Conservation (phyloP, 2,329 filamentous ascomycete genomes). For the Cytospora mali region DNA sequence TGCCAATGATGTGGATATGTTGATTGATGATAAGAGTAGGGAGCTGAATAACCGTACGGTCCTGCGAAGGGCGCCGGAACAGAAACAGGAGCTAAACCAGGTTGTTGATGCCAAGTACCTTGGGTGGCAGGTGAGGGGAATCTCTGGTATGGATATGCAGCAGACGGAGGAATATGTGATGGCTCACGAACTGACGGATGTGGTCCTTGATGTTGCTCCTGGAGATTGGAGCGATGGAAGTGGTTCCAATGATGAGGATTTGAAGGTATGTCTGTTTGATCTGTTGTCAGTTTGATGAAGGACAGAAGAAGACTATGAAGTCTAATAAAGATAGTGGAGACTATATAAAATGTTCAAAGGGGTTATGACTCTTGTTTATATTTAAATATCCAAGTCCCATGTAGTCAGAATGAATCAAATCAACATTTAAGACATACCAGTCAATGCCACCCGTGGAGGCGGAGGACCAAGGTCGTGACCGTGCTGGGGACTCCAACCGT, state of each 20-base stretch:
- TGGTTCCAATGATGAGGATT: background rate
- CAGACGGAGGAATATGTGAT: background rate
- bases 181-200: background rate
- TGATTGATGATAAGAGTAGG: background rate
- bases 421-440: constrained; percentile 3
- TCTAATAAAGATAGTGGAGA: background rate
- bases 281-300: background rate
- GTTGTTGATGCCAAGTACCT: background rate
- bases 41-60: background rate
- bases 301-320: background rate
- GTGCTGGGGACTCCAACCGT: background rate
- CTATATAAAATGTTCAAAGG: background rate
- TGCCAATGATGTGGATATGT: background rate
- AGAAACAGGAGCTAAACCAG: background rate
- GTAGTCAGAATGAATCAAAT: background rate
- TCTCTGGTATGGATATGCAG: background rate
- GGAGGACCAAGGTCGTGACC: background rate
- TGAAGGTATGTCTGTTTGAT: background rate
- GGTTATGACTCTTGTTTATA: background rate
- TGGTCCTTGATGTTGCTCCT: background rate
- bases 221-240: background rate
- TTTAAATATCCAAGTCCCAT: background rate
- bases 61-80: background rate
- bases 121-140: background rate
- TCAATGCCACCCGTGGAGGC: background rate